These are phyloP conservation scores for Mrakia blollopis DNA, from an alignment of 768 basidiomycete species.

Conservation along the genomic window DNA sequence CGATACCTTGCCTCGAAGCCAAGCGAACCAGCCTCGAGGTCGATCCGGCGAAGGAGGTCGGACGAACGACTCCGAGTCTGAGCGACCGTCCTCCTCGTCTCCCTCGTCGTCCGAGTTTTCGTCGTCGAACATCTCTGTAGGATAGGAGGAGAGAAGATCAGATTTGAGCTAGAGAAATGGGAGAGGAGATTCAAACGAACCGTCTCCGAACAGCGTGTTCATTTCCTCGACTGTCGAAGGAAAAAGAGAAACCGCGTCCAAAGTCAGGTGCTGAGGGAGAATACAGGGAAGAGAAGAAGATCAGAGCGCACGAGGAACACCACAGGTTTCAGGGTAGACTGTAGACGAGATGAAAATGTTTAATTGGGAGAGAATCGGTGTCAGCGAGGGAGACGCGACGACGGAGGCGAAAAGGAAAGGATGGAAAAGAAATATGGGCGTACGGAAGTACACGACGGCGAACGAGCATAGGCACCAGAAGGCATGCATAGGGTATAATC, in stretches of 20 bases:
- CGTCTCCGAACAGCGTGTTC: conserved; percentile 46
- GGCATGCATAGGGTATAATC: conserved; percentile 90
- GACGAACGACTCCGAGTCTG: neutral
- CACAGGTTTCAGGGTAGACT: conserved; percentile 53
- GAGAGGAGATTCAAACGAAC: neutral
- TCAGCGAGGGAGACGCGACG: neutral
- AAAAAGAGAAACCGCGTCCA: too few relatives aligned
- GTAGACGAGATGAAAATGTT: neutral
- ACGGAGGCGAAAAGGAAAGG: neutral
- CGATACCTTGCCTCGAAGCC: neutral
- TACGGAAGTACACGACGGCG: conserved; percentile 65
- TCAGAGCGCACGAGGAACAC: conserved; percentile 28
- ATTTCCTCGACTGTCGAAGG: conserved; percentile 40
- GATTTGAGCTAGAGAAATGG: too few relatives aligned
- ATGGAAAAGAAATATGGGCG: conserved; percentile 46
- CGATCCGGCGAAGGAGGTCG: neutral
- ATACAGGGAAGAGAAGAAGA: neutral
- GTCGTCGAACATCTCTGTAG: neutral
- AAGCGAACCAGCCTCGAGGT: neutral
- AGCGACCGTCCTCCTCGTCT: neutral
- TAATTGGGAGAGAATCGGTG: neutral
- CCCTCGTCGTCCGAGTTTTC: conserved; percentile 14
- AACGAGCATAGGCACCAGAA: conserved; percentile 75
- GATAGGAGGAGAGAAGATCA: too few relatives aligned
- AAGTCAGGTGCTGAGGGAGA: neutral